phyloP scores from a whole-genome alignment of 768 basidiomycete species.

The Naganishia onofrii region DNA sequence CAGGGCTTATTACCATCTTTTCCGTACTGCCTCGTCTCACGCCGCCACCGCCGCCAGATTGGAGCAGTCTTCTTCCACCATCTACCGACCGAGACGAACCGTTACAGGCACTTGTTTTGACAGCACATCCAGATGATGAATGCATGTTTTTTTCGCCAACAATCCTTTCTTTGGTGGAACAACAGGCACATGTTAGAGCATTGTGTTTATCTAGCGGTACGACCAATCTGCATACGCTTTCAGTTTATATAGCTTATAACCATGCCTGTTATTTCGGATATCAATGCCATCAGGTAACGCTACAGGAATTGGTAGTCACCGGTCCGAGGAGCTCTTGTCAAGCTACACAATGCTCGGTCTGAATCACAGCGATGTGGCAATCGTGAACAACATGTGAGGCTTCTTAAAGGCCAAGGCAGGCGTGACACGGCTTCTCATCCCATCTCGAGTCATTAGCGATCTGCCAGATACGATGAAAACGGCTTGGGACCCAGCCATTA shows the following conservation, averaged over 20 bases:
- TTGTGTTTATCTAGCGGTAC: conserved; percentile 69
- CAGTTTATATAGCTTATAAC: background rate
- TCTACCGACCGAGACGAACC: background rate
- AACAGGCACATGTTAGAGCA: conserved; percentile 57
- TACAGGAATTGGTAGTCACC: conserved; percentile 66
- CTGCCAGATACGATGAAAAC: conserved; percentile 72
- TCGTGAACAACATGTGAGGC: conserved; percentile 71
- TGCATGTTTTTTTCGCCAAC: conserved; percentile 91
- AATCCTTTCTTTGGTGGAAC: conserved; percentile 58
- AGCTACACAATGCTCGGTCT: conserved; percentile 73
- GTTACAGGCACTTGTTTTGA: conserved; percentile 58
- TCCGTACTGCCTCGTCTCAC: background rate
- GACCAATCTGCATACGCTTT: conserved; percentile 13
- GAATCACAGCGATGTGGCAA: conserved; percentile 57
- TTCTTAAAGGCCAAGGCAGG: background rate
- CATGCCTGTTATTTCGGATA: background rate
- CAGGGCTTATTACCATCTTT: background rate
- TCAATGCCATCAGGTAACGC: conserved; percentile 59
- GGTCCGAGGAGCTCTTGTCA: conserved; percentile 61
- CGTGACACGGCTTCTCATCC: background rate
- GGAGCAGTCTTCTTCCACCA: background rate
- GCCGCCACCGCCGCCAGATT: conserved; percentile 3
- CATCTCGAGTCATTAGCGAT: conserved; percentile 53
- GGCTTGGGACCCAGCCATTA: conserved; percentile 58
- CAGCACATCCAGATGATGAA: conserved; percentile 94